Conservation (phyloP, 2,329 filamentous ascomycete genomes). For the Fusarium albosuccineum region DNA sequence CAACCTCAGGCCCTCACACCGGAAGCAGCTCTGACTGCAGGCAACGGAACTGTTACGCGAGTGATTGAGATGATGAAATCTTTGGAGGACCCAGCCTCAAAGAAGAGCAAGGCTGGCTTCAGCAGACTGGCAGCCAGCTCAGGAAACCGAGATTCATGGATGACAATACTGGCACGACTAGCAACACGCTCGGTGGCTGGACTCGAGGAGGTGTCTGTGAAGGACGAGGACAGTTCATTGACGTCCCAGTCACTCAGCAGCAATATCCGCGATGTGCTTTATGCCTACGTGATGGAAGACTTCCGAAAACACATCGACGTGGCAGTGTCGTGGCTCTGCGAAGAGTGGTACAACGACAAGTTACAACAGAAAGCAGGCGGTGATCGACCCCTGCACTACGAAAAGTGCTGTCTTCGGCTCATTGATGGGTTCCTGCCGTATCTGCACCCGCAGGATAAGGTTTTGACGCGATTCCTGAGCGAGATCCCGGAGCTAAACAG, state of each 20-base stretch:
- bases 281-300: conserved; percentile 89
- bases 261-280: conserved; percentile 83
- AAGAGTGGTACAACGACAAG: conserved; percentile 97
- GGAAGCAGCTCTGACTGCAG: conserved; percentile 79
- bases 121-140: conserved; percentile 86
- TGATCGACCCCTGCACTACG: conserved; percentile 75
- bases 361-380: conserved; percentile 57
- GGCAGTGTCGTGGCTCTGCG: conserved; percentile 92
- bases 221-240: conserved; percentile 65
- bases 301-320: conserved; percentile 91
- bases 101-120: conserved; percentile 79
- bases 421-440: conserved; percentile 92
- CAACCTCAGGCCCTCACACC: conserved; percentile 79
- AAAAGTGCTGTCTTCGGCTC: conserved; percentile 82
- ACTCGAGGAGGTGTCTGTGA: conserved; percentile 71
- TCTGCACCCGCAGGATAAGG: conserved; percentile 89
- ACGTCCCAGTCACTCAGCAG: conserved; percentile 67
- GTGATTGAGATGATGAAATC: conserved; percentile 83
- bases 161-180: conserved; percentile 86
- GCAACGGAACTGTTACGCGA: conserved; percentile 79
- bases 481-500: conserved; percentile 86
- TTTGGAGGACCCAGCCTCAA: conserved; percentile 74
- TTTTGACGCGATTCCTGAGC: conserved; percentile 89
- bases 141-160: conserved; percentile 90
- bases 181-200: conserved; percentile 83